Evolutionary conservation across 2,329 filamentous ascomycete species (phyloP).

Genomic region (Xylaria sp.): DNA sequence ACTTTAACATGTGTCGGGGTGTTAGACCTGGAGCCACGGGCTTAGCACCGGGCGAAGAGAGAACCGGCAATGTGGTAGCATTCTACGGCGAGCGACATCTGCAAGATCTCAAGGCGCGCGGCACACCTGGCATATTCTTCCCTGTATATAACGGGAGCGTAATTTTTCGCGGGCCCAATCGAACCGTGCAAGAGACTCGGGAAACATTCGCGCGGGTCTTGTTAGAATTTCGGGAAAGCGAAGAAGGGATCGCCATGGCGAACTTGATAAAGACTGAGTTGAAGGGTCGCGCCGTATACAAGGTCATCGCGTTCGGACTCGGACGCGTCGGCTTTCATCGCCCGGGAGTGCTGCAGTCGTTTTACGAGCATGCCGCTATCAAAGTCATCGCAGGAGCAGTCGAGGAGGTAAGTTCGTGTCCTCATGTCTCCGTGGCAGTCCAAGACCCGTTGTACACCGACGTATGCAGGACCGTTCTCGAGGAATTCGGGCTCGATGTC

Average conservation of each 20-base stretch:
- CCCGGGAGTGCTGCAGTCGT: background rate
- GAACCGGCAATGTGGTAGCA: background rate
- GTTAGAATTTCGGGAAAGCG: background rate
- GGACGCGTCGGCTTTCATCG: constrained; percentile 14
- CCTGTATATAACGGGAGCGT: background rate
- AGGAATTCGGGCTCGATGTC: constrained; percentile 13
- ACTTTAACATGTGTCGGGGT: background rate
- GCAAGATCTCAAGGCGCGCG: background rate
- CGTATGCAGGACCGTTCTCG: constrained; percentile 31
- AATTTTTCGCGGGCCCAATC: background rate
- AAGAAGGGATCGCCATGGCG: background rate
- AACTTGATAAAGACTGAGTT: constrained; percentile 13
- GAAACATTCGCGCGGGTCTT: background rate
- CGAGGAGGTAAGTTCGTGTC: constrained; percentile 7
- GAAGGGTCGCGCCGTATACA: constrained; percentile 15
- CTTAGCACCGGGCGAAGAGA: background rate
- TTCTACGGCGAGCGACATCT: constrained; percentile 16
- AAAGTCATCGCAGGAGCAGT: constrained; percentile 21
- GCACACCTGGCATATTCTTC: background rate
- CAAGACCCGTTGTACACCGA: constrained; percentile 34
- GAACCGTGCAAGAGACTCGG: background rate
- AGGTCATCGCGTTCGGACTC: constrained; percentile 38
- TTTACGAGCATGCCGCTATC: constrained; percentile 19
- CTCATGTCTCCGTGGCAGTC: fast-evolving
- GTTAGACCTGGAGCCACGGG: background rate